Conservation (phyloP, 768 basidiomycete species). For the Leccinum subgranulosum region DNA sequence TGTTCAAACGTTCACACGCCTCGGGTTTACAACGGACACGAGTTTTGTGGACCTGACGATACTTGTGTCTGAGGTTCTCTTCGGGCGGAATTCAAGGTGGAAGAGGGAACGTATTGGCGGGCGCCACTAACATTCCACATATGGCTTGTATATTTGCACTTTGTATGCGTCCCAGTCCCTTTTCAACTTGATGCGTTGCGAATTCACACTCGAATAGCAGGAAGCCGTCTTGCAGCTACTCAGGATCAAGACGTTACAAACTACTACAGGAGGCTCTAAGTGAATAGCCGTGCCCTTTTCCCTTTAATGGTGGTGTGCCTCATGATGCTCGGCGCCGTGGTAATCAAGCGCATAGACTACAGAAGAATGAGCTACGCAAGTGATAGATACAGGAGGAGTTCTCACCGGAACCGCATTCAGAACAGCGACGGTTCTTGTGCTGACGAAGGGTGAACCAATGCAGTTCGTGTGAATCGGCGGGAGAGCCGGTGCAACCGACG, state of each 20-base stretch:
- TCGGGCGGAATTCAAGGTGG: too few species aligned
- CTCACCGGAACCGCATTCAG: slow-evolving; percentile 91
- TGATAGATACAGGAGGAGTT: slow-evolving; percentile 6
- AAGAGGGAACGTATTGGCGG: background rate
- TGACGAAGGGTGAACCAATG: slow-evolving; percentile 74
- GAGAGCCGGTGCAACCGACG: slow-evolving; percentile 92
- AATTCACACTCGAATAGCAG: background rate
- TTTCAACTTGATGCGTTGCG: background rate
- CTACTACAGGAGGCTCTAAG: slow-evolving; percentile 15
- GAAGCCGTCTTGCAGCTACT: slow-evolving; percentile 1
- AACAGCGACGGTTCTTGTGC: slow-evolving; percentile 75
- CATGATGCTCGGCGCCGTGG: slow-evolving; percentile 55
- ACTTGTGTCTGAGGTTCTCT: background rate
- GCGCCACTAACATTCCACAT: background rate
- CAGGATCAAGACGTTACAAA: slow-evolving; percentile 8
- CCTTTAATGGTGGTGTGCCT: slow-evolving; percentile 44
- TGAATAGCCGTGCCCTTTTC: slow-evolving; percentile 3
- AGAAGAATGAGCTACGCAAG: slow-evolving; percentile 5
- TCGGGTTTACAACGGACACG: background rate
- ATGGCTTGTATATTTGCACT: background rate
- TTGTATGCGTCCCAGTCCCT: background rate
- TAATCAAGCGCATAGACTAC: slow-evolving; percentile 74
- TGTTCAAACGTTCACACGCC: too few species aligned
- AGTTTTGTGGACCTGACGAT: background rate
- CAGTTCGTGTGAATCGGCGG: slow-evolving; percentile 93